Evolutionary conservation across 371 early-diverging fungal species (phyloP), one percentile per base, ranked within the genome.

Genomic region (Syncephalastrum racemosum): DNA sequence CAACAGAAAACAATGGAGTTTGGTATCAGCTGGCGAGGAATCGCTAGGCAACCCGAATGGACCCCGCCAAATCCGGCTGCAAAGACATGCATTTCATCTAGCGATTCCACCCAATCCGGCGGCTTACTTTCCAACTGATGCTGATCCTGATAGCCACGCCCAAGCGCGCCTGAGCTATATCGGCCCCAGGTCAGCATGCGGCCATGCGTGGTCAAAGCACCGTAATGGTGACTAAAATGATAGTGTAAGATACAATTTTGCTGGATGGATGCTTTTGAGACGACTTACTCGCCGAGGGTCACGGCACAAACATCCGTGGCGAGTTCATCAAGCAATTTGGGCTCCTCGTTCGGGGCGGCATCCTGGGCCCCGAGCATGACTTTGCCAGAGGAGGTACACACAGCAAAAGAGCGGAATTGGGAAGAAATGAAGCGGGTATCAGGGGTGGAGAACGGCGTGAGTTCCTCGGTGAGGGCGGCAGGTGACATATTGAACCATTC

Each of bases 171-270:
- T 36, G 65, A 50, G 39, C 62, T 62, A 53, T 61, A 64, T 0
- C 25, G 50, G 7, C 73, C 73, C 77, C 73, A 73, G 4, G 77
- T 73, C 22, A 68, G 45, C n/a, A 73, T 18, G 22, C 63, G 40
- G 4, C 73, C 73, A 25, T 66, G 44, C 19, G 47, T 70, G 15
- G 73, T 76, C 15, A 73, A 10, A 16, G 77, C 73, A 18, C 77
- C 73, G 43, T 22, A 62, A 57, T 76, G 77, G 44, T 73, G 66
- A 53, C 71, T 73, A 52, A 23, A 23, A 23, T 22, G 13, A 56
- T 14, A 45, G 18, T 16, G 16, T 44, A 8, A 16, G 14, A 12
- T 5, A 46, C 42, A 13, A 31, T 15, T 4, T 53, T 42, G 36
- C n/a, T 16, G 18, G n/a, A 50, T 3, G 25, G 2, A 4, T 31